These are phyloP conservation scores for Termitomyces sp. DNA, from an alignment of 768 basidiomycete genomes.

Conservation along the genomic window DNA sequence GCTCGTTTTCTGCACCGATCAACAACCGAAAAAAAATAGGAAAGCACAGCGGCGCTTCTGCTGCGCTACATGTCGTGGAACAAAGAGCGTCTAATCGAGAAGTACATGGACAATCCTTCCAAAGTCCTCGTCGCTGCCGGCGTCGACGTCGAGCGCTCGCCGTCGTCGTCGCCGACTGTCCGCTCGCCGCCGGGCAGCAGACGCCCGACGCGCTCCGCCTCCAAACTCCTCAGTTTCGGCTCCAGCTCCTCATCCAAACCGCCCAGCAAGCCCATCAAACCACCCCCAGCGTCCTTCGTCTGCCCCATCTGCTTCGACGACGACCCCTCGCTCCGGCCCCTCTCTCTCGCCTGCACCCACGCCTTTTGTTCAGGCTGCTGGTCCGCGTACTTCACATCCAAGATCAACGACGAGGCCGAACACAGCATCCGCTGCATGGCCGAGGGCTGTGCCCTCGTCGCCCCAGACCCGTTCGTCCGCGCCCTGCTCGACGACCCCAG, in stretches of 20 bases:
- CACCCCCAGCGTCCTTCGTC: conserved; percentile 43
- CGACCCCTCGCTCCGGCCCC: conserved; percentile 46
- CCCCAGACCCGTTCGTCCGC: conserved; percentile 57
- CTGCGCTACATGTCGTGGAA: conserved; percentile 90
- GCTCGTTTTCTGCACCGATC: background rate
- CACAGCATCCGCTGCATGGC: conserved; percentile 74
- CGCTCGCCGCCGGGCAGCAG: conserved; percentile 21
- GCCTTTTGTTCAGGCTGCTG: conserved; percentile 82
- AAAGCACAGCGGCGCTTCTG: conserved; percentile 65
- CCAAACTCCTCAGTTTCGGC: conserved; percentile 27
- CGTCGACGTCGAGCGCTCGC: conserved; percentile 37
- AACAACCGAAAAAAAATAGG: conserved; percentile 19
- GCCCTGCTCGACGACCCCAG: conserved; percentile 33
- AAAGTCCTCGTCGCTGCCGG: conserved; percentile 73
- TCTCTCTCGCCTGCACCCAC: conserved; percentile 79
- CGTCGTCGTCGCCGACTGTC: conserved; percentile 23
- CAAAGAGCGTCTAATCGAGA: conserved; percentile 92
- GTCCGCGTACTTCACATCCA: conserved; percentile 71
- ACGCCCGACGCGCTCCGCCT: conserved; percentile 30
- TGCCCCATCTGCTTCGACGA: conserved; percentile 96
- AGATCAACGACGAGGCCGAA: conserved; percentile 81
- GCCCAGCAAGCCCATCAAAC: background rate
- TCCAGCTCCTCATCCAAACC: conserved; percentile 10
- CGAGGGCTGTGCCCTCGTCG: conserved; percentile 63
- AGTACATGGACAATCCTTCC: conserved; percentile 91